phyloP scores from a whole-genome alignment of 495 filamentous ascomycete species.

The Penicillium cosmopolitanum region DNA sequence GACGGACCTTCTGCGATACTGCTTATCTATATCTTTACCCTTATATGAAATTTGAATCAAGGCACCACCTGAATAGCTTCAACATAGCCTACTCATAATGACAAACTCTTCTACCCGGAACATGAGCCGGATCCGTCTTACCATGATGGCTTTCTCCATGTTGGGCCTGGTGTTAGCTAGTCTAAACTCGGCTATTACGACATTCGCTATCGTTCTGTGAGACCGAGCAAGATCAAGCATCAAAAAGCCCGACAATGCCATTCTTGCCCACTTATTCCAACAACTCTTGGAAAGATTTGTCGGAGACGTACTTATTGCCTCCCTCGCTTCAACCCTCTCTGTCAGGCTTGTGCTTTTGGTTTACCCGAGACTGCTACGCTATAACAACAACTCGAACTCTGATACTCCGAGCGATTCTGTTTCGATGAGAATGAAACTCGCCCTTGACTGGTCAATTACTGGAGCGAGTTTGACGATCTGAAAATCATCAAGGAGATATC shows the following conservation, averaged over 20 bases:
- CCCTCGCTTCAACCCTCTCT: neutral
- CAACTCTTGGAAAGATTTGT: constrained; percentile 3
- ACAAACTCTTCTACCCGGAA: neutral
- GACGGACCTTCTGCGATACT: neutral
- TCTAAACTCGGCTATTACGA: constrained; percentile 4
- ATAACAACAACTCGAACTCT: neutral
- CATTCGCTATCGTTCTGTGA: neutral
- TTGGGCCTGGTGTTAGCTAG: neutral
- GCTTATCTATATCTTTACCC: neutral
- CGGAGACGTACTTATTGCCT: constrained; percentile 1
- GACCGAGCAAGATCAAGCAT: constrained; percentile 5
- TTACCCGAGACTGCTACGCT: neutral
- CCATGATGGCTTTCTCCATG: constrained; percentile 4
- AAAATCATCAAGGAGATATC: constrained; percentile 1
- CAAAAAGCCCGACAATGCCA: neutral
- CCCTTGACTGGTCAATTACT: no score
- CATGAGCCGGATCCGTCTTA: neutral
- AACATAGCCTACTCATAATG: neutral
- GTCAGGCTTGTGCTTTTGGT: neutral
- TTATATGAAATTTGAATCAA: neutral
- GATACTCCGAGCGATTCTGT: no score
- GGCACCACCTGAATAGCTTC: neutral
- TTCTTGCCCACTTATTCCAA: constrained; percentile 1
- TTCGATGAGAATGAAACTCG: no score
- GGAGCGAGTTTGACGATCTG: neutral